A percentile compares a stretch with the other conserved stretches of the same genome.
Evolutionary conservation across 2,329 filamentous ascomycete genomes (phyloP).

Genomic region (Emergomyces africanus): DNA sequence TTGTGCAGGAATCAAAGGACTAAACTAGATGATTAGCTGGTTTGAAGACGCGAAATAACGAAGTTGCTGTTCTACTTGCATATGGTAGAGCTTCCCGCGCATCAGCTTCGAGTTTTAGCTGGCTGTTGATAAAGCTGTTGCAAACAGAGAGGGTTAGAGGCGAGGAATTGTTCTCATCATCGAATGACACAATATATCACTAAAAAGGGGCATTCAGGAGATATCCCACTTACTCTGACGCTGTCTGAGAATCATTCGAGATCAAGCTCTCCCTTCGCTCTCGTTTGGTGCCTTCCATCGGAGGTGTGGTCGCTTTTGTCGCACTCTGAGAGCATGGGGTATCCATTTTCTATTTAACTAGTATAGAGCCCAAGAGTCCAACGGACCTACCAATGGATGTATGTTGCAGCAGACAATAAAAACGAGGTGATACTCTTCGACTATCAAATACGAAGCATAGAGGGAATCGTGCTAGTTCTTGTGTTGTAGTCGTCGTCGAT

Average conservation of each 20-base stretch:
- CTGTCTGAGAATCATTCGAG: constrained; percentile 56
- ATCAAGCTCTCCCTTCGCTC: constrained; percentile 26
- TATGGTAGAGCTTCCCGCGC: constrained; percentile 91
- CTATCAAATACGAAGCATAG: not conserved
- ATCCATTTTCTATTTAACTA: constrained; percentile 1
- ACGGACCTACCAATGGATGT: not conserved
- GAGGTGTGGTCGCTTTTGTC: not conserved
- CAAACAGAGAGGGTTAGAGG: not conserved
- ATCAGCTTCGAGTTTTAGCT: constrained; percentile 85
- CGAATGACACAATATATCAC: not conserved
- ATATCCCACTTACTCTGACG: constrained; percentile 45
- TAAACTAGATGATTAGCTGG: constrained; percentile 7
- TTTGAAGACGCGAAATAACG: not conserved
- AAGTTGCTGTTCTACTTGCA: constrained; percentile 37
- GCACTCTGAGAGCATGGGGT: not conserved
- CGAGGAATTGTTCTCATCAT: not conserved
- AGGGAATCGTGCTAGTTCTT: not conserved
- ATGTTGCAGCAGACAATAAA: not conserved
- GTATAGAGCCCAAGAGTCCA: not conserved
- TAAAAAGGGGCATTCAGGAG: not conserved
- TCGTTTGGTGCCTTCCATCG: constrained; percentile 4
- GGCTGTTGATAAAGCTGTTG: constrained; percentile 67
- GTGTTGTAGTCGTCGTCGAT: not conserved
- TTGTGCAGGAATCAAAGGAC: constrained; percentile 82
- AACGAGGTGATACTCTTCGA: not conserved